These are phyloP conservation scores for Nigrospora oryzae DNA, from an alignment of 2,329 filamentous ascomycete species.

Conservation along the genomic window DNA sequence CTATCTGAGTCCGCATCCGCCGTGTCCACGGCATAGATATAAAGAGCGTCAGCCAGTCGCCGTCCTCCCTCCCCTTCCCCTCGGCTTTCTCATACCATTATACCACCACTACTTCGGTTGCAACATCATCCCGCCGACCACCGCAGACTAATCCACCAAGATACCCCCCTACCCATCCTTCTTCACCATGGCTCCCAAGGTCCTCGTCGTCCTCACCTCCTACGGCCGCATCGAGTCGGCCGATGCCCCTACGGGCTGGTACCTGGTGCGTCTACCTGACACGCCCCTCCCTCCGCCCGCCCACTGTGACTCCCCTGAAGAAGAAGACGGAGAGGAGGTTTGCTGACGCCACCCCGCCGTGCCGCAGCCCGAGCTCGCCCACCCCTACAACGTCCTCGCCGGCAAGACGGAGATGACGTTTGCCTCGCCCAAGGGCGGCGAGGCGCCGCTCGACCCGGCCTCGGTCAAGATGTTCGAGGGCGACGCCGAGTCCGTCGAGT, in stretches of 20 bases:
- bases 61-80: no score
- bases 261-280: conserved; percentile 38
- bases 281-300: background rate
- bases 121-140: no score
- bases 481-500: conserved; percentile 43
- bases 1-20: no score
- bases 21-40: no score
- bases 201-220: conserved; percentile 66
- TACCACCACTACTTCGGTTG: no score
- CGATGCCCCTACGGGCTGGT: conserved; percentile 60
- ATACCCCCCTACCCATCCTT: background rate
- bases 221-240: conserved; percentile 39
- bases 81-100: no score
- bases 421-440: conserved; percentile 55
- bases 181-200: conserved; percentile 41
- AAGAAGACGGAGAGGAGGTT: no score
- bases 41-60: no score
- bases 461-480: conserved; percentile 46
- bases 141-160: background rate
- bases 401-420: conserved; percentile 44
- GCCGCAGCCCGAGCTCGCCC: conserved; percentile 51
- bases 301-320: no score
- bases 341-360: background rate
- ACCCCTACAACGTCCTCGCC: conserved; percentile 51
- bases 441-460: conserved; percentile 50